phyloP scores from a whole-genome alignment of 345 rosid genomes.

The Physaria fendleri region DNA sequence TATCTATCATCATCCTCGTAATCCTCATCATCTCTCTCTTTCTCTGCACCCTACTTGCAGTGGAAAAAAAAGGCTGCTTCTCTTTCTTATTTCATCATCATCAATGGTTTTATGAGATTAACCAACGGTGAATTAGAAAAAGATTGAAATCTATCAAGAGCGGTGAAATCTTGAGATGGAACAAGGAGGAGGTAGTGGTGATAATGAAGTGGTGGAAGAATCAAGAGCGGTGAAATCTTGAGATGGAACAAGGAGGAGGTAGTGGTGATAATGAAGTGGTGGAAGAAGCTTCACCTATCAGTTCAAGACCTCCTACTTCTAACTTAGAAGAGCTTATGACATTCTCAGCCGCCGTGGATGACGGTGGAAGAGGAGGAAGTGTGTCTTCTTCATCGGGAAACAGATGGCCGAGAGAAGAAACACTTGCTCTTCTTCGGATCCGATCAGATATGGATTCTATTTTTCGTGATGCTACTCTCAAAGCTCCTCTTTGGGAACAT shows the following conservation, averaged over 20 bases:
- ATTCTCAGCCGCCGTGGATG: conserved; percentile 36
- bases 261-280: conserved; percentile 48
- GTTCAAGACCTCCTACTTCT: conserved; percentile 85
- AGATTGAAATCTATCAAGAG: too few relatives aligned
- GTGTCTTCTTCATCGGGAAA: conserved; percentile 41
- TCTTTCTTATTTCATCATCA: conserved; percentile 22
- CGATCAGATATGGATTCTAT: conserved; percentile 85
- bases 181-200: too few relatives aligned
- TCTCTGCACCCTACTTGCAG: too few relatives aligned
- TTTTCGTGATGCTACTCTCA: conserved; percentile 78
- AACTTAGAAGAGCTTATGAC: conserved; percentile 56
- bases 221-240: conserved; percentile 16
- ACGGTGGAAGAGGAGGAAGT: conserved; percentile 44
- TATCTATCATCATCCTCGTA: too few relatives aligned
- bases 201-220: too few relatives aligned
- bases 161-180: neutral
- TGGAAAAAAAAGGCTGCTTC: too few relatives aligned
- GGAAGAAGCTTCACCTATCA: conserved; percentile 83
- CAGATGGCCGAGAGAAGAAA: conserved; percentile 91
- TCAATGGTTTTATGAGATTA: conserved; percentile 21
- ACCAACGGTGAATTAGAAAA: conserved; percentile 2
- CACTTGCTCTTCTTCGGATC: conserved; percentile 69
- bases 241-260: conserved; percentile 63
- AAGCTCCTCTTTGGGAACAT: conserved; percentile 92
- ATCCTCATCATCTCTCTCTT: too few relatives aligned